Evolutionary conservation across 2,329 filamentous ascomycete species (phyloP), one percentile per base, ranked within the genome.

Genomic region (Acephala macrosclerotiorum): DNA sequence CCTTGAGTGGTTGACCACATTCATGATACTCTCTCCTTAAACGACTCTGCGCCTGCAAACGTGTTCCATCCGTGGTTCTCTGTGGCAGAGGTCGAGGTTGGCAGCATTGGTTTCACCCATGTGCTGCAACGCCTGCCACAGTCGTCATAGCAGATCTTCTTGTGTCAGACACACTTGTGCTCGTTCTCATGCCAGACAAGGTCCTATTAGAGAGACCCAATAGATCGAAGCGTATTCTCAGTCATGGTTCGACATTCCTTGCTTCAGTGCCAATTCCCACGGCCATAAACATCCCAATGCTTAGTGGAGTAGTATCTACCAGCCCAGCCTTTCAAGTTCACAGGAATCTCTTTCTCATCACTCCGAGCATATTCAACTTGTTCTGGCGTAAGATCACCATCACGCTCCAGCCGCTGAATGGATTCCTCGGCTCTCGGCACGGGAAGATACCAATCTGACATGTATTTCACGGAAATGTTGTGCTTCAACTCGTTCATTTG

Each of bases 371-470:
- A 60, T 11, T 22, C 25, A 49, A 33, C 2, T 40, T 60, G 58
- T 16, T 60, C 58, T 11, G 6, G 7, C 33, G 16, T 51, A 12
- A 60, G 25, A 51, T 49, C 42, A 20, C 26, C 25, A 2, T 25
- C 2, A 18, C 36, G 1, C 18, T 60, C 42, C 58, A 60, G 20
- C 20, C 40, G 20, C 8, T 40, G 16, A 36, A 60, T 60, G 29
- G 51, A 60, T 26, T 60, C 58, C 58, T 60, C 58, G 14, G 33
- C 45, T 38, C 58, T 60, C 6, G 58, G 58, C 11, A 60, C 58
- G 16, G 58, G 58, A 9, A 60, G 26, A 36, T 49, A 60, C 58
- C 58, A 60, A 60, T 60, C 58, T n/a, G 58, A 42, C 58, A 60
- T 60, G 29, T 60, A 60, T 25, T 22, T 49, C 12, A 60, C 16